Base-by-base conservation (phyloP, 1,284 basidiomycete genomes). In the Leccinum griseonigrum region DNA sequence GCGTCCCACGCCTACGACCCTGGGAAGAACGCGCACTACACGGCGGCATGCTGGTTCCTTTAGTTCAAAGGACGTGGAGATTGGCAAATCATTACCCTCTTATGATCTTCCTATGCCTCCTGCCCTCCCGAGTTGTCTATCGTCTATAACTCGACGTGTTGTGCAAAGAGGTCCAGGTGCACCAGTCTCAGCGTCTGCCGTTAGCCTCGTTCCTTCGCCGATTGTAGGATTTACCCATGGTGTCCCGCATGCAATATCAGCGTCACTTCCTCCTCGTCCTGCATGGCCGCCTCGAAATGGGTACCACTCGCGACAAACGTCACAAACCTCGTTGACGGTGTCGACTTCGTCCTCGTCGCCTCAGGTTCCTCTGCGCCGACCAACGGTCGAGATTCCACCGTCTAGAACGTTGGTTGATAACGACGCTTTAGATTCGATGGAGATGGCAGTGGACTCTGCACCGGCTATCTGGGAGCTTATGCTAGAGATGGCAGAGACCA, bases 1-100 rank as follows among this genome's bases (percentile, higher is more conserved):
- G 14, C 81, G 83, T n/a, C 71, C 63, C 7, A 66, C 69, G 5
- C 64, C 69, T 22, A 63, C 66, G 43, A 62, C 62, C 8, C 59
- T 73, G 29, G 66, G 72, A n/a, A 71, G 76, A 61, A 67, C 71
- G 53, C 76, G 76, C 60, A 85, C 81, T 68, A 83, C 82, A 64
- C 84, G 94, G n/a, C 82, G 95, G 26, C 92, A 97, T 73, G 95
- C 92, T 1, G 95, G 95, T 6, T 97, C 94, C 1, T 97, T 97
- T 78, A 95, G 93, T 66, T 89, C 84, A 38, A 91, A 94, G 71
- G 95, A 97, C 72, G 90, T 97, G 1, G 89, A 96, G 73, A 86
- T 93, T 60, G 95, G 95, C 40, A 92, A 89, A 75, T 81, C 85
- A 59, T 77, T 97, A 65, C 90, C 92, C 3, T 87, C 87, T 14